Conservation (phyloP, 108 stramenopile genomes). For the Skeletonema potamos region DNA sequence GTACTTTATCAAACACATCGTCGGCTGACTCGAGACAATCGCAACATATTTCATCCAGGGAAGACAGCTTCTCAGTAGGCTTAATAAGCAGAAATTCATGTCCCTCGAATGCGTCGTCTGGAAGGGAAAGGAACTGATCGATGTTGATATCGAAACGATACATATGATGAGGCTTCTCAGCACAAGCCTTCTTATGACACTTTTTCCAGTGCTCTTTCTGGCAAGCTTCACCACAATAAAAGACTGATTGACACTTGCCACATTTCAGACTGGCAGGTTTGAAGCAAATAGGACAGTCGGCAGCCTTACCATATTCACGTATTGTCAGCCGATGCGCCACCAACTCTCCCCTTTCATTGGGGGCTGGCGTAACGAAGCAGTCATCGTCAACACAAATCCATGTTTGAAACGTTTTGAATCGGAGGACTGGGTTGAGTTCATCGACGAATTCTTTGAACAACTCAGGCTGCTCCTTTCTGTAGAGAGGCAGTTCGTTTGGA, state of each 20-base stretch:
- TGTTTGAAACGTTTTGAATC: conserved; percentile 3
- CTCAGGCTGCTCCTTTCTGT: not conserved
- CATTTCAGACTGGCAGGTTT: not conserved
- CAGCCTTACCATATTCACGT: conserved; percentile 11
- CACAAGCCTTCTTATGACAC: conserved; percentile 12
- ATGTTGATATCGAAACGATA: conserved; percentile 14
- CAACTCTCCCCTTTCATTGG: not conserved
- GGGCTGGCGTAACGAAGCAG: not conserved
- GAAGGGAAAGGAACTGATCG: conserved; percentile 6
- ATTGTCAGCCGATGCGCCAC: conserved; percentile 1
- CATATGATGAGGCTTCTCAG: conserved; percentile 3
- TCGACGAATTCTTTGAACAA: conserved; percentile 1
- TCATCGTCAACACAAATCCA: conserved; percentile 12
- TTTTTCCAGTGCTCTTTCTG: conserved; percentile 11
- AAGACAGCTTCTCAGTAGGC: conserved; percentile 8
- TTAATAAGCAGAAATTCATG: conserved; percentile 9
- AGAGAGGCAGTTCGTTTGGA: not conserved
- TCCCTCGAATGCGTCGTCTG: conserved; percentile 1
- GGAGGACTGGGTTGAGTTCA: conserved; percentile 7
- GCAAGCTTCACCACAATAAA: conserved; percentile 11
- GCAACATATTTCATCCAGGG: not conserved
- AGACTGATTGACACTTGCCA: conserved; percentile 9
- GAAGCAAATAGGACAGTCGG: conserved; percentile 21
- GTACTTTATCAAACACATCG: conserved; percentile 8
- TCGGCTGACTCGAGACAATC: conserved; percentile 13